Evolutionary conservation across 2,329 filamentous ascomycete genomes (phyloP).

Genomic region (Tolypocladium guangdongense): DNA sequence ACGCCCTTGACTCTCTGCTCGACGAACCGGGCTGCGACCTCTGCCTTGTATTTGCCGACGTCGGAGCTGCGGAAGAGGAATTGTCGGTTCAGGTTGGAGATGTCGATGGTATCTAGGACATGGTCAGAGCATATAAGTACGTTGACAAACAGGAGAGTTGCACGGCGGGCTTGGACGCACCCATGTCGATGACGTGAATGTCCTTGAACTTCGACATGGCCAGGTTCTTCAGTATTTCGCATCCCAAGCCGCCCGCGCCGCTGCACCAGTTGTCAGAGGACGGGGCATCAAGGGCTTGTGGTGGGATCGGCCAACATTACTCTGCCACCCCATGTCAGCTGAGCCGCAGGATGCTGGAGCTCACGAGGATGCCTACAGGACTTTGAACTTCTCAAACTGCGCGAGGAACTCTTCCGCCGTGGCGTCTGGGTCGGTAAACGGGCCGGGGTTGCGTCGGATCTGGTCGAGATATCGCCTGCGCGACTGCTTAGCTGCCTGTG

Average conservation of each 20-base stretch:
- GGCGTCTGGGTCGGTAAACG: conserved; percentile 62
- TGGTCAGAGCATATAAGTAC: neutral
- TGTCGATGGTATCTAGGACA: conserved; percentile 82
- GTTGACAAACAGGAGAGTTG: neutral
- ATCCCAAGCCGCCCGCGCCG: conserved; percentile 87
- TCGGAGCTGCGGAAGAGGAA: conserved; percentile 90
- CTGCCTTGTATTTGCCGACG: conserved; percentile 88
- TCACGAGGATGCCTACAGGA: conserved; percentile 47
- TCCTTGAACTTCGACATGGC: conserved; percentile 92
- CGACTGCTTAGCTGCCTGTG: neutral
- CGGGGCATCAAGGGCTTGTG: neutral
- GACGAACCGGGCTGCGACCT: conserved; percentile 85
- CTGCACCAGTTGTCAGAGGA: conserved; percentile 30
- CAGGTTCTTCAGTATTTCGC: conserved; percentile 92
- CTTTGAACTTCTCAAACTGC: conserved; percentile 58
- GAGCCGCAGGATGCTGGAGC: neutral
- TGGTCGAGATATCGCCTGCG: conserved; percentile 73
- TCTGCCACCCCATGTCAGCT: conserved; percentile 19
- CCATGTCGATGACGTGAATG: conserved; percentile 99
- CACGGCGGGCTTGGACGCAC: conserved; percentile 30
- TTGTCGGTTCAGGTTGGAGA: conserved; percentile 94
- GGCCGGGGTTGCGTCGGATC: conserved; percentile 65
- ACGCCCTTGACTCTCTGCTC: conserved; percentile 83
- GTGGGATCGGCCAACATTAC: conserved; percentile 34
- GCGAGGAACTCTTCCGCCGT: conserved; percentile 40